Evolutionary conservation across 2,329 filamentous ascomycete species (phyloP), one percentile per base, ranked within the genome.

Genomic region (Magnaporthiopsis rhizophila): DNA sequence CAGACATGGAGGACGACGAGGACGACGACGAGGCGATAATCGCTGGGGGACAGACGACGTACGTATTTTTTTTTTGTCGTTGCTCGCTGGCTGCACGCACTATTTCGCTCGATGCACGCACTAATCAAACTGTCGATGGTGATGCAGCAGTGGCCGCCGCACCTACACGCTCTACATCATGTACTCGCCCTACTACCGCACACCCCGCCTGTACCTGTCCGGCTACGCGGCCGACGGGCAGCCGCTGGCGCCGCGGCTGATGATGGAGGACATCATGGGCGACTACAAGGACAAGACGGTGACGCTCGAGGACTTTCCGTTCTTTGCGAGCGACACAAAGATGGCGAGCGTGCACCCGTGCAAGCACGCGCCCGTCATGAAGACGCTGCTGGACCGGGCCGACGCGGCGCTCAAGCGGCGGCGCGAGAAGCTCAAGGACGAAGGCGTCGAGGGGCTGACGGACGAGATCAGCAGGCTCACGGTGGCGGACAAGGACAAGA

Each of bases 131-230:
- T n/a, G n/a, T n/a, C n/a, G n/a, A n/a, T n/a, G 38, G 7, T 26
- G n/a, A 34, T n/a, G 8, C 38, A n/a, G 63, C 69, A 96, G 91
- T 65, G 88, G 90, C 64, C 85, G 91, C 62, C 90, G 95, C 69
- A 96, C 91, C n/a, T 99, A 99, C 77, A 97, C 90, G 59, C 89
- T 99, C 69, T 99, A 99, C 83, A 98, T 99, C 73, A 95, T 92
- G 78, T 99, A 99, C 80, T 91, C 93, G 5, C 90, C 93, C 53
- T 97, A 96, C 81, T 99, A 98, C 79, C 90, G 92, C 70, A 98
- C 95, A 4, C 95, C 95, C 0, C 91, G 95, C 45, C 86, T 98
- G 71, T 99, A 97, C 77, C 87, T 99, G 61, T 96, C 92, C 0
- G 95, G 95, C 71, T 98, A 98, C 77, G 81, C 86, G 15, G 84